Evolutionary conservation across 2,329 filamentous ascomycete genomes (phyloP).

Genomic region (Neopestalotiopsis sp.): DNA sequence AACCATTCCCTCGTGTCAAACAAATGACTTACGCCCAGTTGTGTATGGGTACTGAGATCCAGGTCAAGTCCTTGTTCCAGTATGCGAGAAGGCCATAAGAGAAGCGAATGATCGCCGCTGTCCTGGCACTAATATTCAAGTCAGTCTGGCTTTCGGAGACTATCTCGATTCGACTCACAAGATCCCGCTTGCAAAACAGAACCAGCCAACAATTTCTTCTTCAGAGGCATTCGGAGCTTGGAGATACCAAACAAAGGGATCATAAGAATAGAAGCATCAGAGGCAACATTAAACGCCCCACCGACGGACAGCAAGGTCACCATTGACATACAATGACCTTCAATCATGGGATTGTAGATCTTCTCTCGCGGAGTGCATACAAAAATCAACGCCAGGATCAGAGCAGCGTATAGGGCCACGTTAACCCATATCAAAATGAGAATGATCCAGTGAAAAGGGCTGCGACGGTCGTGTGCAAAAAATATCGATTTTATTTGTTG

Average conservation of each 20-base stretch:
- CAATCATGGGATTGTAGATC: slow-evolving; percentile 20
- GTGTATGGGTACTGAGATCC: slow-evolving; percentile 16
- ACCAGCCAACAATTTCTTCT: slow-evolving; percentile 24
- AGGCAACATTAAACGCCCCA: slow-evolving; percentile 24
- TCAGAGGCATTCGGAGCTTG: slow-evolving; percentile 24
- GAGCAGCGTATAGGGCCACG: slow-evolving; percentile 12
- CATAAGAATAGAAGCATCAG: slow-evolving; percentile 26
- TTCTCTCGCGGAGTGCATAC: slow-evolving; percentile 24
- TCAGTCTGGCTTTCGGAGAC: background rate
- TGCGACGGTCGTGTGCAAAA: slow-evolving; percentile 12
- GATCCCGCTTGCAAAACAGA: slow-evolving; percentile 28
- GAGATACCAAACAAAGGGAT: slow-evolving; percentile 25
- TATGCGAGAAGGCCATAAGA: slow-evolving; percentile 20
- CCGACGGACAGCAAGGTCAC: background rate
- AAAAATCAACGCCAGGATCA: slow-evolving; percentile 19
- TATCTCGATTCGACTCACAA: slow-evolving; percentile 20
- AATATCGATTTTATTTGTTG: slow-evolving; percentile 25
- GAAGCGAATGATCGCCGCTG: slow-evolving; percentile 21
- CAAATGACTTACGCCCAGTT: slow-evolving; percentile 21
- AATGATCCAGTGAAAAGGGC: slow-evolving; percentile 11
- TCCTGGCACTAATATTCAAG: slow-evolving; percentile 14
- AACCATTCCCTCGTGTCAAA: background rate
- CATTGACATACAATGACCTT: slow-evolving; percentile 21
- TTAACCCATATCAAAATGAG: slow-evolving; percentile 22
- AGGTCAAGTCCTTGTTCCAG: slow-evolving; percentile 13